Conservation (phyloP, 345 rosid species). For the Acer campestre region DNA sequence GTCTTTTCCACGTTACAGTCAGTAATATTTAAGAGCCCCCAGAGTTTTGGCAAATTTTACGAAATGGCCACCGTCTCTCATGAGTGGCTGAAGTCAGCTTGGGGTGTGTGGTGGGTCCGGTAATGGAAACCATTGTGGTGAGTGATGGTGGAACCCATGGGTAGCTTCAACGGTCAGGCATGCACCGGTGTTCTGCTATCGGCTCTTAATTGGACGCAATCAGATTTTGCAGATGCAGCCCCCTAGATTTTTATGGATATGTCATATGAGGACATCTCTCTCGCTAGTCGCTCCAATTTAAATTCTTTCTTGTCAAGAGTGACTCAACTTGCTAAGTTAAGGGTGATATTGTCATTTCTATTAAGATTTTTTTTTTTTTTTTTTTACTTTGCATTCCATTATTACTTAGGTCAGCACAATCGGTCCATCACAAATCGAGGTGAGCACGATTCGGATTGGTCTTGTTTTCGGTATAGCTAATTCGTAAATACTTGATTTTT, state of each 20-base stretch:
- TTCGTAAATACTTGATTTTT: no score
- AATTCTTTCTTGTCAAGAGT: background rate
- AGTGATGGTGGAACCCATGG: slow-evolving; percentile 35
- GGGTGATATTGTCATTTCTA: slow-evolving; percentile 23
- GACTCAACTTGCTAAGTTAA: background rate
- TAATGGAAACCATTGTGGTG: background rate
- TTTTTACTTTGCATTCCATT: no score
- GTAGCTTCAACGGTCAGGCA: slow-evolving; percentile 34
- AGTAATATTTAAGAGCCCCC: background rate
- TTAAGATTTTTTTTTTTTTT: no score
- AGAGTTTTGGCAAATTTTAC: background rate
- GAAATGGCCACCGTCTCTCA: background rate
- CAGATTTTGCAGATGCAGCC: slow-evolving; percentile 13
- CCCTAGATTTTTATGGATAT: slow-evolving; percentile 12
- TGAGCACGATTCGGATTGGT: no score
- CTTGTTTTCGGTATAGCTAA: no score
- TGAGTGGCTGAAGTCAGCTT: slow-evolving; percentile 5
- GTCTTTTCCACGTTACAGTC: background rate
- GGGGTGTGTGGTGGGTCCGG: slow-evolving; percentile 5
- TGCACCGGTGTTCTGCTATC: background rate
- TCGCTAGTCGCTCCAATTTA: no score
- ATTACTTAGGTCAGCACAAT: no score
- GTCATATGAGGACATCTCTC: background rate
- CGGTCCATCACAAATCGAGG: no score
- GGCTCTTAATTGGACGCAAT: background rate